Evolutionary conservation across 306 rosid species (phyloP), one percentile per base, ranked within the genome.

Genomic region (Acacia melanoxylon): DNA sequence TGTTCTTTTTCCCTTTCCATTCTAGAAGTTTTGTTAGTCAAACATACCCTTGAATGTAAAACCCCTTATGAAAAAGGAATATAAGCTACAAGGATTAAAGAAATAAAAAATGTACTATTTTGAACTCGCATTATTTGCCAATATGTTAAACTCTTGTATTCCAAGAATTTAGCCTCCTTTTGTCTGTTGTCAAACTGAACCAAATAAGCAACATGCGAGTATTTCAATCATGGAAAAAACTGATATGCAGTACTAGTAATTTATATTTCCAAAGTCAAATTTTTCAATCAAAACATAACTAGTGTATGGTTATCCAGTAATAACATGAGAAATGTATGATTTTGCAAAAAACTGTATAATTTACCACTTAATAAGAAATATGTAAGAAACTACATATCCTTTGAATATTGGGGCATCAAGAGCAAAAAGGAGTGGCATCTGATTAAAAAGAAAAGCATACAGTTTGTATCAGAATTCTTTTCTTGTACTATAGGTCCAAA

Each of bases 401-500:
- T 61, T 68, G 46, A 45, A 40, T 41, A n/a, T n/a, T 8, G 19
- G 20, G 41, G 68, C 76, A 74, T 31, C 76, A 44, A 40, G 72
- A 14, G 48, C 5, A 8, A 20, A 83, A 62, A 44, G 31, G 24
- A 52, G 61, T 25, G 51, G 61, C 61, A 66, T 77, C 44, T 35
- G 24, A 73, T 25, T 61, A 61, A 61, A 24, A 83, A 72, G 79
- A 51, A 68, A 76, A 73, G 33, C 83, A 58, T 59, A 40, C 13
- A 59, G 56, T 66, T 46, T 52, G 33, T 10, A 72, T 29, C 51
- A 74, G 52, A 78, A 72, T n/a, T 48, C 75, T 72, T 72, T 52
- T 37, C 44, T 66, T 77, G 31, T 52, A 71, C 56, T 37, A 62
- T 22, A 24, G 40, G 67, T 61, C 25, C 29, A 19, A 49, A 45